Evolutionary conservation across 371 early-diverging fungal genomes (phyloP).

Genomic region (Rhizomucor pusillus): DNA sequence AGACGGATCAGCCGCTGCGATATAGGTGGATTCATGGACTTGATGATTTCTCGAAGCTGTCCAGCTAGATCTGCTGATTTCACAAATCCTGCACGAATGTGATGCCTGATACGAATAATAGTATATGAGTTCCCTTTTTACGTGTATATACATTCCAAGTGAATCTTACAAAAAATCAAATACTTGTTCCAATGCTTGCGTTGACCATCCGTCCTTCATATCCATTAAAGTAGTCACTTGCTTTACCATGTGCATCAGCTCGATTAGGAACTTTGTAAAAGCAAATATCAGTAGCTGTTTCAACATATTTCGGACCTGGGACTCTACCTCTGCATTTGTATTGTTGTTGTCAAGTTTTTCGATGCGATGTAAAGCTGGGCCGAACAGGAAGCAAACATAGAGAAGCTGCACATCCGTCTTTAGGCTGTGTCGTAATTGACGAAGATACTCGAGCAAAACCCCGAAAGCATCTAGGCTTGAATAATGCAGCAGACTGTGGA

Average conservation of each 20-base stretch:
- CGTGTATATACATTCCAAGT: background rate
- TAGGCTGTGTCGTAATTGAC: slow-evolving; percentile 30
- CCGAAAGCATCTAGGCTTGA: slow-evolving; percentile 57
- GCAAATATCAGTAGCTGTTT: background rate
- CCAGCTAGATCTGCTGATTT: slow-evolving; percentile 40
- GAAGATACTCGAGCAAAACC: slow-evolving; percentile 36
- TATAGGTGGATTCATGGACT: slow-evolving; percentile 44
- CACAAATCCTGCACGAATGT: slow-evolving; percentile 43
- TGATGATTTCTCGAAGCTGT: slow-evolving; percentile 43
- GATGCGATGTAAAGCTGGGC: slow-evolving; percentile 73
- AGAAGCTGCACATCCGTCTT: slow-evolving; percentile 72
- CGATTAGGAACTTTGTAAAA: slow-evolving; percentile 36
- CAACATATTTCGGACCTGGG: background rate
- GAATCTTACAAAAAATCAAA: slow-evolving; percentile 51
- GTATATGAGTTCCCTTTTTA: background rate
- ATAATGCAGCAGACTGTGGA: slow-evolving; percentile 63
- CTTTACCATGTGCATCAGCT: slow-evolving; percentile 49
- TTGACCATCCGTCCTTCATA: slow-evolving; percentile 49
- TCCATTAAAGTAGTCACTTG: slow-evolving; percentile 47
- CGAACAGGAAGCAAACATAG: slow-evolving; percentile 71
- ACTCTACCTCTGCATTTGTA: slow-evolving; percentile 43
- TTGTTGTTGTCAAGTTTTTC: slow-evolving; percentile 47
- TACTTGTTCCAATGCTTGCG: slow-evolving; percentile 53
- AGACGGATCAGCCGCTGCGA: slow-evolving; percentile 41
- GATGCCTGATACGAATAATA: slow-evolving; percentile 19